These are phyloP conservation scores for Aspergillus ochraceoroseus DNA, from an alignment of 2,329 filamentous ascomycete genomes.

Conservation along the genomic window DNA sequence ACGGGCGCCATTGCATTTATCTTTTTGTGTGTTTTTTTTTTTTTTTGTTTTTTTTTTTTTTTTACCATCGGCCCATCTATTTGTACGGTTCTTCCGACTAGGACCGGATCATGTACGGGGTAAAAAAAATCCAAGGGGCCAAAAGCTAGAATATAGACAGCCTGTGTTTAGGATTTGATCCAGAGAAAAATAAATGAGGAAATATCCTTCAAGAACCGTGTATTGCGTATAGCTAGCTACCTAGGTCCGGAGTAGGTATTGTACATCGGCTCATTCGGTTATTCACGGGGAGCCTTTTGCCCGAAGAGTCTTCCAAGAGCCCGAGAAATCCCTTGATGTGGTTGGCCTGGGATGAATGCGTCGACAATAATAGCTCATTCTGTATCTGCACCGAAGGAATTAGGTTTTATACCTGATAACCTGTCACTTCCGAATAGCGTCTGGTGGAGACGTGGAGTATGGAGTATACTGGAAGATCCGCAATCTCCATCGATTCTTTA, in stretches of 20 bases:
- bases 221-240: too few relatives aligned
- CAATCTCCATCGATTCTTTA: too few relatives aligned
- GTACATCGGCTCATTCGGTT: not conserved
- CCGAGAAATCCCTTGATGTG: too few relatives aligned
- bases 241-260: too few relatives aligned
- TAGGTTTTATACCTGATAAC: too few relatives aligned
- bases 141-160: constrained; percentile 25
- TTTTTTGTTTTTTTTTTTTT: constrained; percentile 4
- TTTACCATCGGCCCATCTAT: constrained; percentile 3
- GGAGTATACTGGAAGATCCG: too few relatives aligned
- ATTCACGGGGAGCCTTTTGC: constrained; percentile 9
- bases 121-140: constrained; percentile 9
- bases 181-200: constrained; percentile 12
- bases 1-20: constrained; percentile 14
- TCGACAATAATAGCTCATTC: too few relatives aligned
- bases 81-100: constrained; percentile 1
- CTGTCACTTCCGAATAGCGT: too few relatives aligned
- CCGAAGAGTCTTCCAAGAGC: too few relatives aligned
- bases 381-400: too few relatives aligned
- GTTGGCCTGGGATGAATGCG: too few relatives aligned
- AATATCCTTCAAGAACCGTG: constrained; percentile 2
- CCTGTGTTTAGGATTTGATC: constrained; percentile 12
- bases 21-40: constrained; percentile 8
- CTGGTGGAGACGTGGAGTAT: too few relatives aligned
- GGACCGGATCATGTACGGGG: constrained; percentile 10